Percentiles rank a stretch among this genome's conserved stretches.
These are phyloP conservation scores for Trifolium repens DNA, from an alignment of 306 rosid species.

Conservation along the genomic window DNA sequence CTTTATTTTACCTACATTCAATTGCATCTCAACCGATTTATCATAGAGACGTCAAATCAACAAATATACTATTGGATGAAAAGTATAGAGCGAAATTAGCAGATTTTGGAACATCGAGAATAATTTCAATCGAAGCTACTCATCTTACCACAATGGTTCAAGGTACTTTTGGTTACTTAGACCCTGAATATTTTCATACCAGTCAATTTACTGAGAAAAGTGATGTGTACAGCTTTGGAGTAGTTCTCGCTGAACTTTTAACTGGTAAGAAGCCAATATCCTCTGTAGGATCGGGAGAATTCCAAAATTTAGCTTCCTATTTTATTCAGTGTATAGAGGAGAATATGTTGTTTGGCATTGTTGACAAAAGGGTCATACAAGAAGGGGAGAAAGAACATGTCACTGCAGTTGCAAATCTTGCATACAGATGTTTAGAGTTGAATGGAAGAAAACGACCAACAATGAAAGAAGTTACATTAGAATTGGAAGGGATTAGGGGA, in stretches of 20 bases:
- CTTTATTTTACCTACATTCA: slow-evolving; percentile 47
- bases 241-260: slow-evolving; percentile 44
- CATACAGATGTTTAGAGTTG: slow-evolving; percentile 48
- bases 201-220: slow-evolving; percentile 45
- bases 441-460: slow-evolving; percentile 56
- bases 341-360: slow-evolving; percentile 38
- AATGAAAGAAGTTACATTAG: slow-evolving; percentile 55
- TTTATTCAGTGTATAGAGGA: slow-evolving; percentile 39
- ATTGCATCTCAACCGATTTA: slow-evolving; percentile 47
- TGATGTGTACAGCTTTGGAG: slow-evolving; percentile 48
- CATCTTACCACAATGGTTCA: slow-evolving; percentile 38
- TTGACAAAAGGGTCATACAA: slow-evolving; percentile 42
- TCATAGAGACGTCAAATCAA: slow-evolving; percentile 47
- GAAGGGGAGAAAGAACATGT: slow-evolving; percentile 43
- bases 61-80: slow-evolving; percentile 48
- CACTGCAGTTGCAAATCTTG: slow-evolving; percentile 46
- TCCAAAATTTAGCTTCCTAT: slow-evolving; percentile 43
- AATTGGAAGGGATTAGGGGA: slow-evolving; percentile 46
- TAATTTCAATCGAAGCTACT: slow-evolving; percentile 39
- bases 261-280: slow-evolving; percentile 34
- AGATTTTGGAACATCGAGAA: slow-evolving; percentile 48
- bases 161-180: too few relatives aligned
- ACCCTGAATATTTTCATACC: too few relatives aligned
- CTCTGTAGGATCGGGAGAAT: background rate
- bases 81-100: slow-evolving; percentile 42